Evolutionary conservation across 2,329 filamentous ascomycete species (phyloP).

Genomic region (Coniochaeta sp.): DNA sequence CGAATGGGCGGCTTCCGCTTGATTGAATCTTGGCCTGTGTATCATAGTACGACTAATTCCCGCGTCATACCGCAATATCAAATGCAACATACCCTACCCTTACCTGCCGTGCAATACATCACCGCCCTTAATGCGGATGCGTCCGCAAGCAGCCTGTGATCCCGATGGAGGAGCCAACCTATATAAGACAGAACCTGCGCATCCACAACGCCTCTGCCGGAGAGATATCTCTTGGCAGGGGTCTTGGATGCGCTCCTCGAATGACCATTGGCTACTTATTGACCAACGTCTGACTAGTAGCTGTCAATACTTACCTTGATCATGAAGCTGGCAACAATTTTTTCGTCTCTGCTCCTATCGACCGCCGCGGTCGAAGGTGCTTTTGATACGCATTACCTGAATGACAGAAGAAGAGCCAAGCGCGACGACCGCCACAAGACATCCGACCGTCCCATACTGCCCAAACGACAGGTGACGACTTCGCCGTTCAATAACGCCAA

Average conservation of each 20-base stretch:
- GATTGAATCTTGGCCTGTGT: neutral
- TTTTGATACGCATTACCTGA: neutral
- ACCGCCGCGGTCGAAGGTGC: neutral
- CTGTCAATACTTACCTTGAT: neutral
- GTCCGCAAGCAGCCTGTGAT: neutral
- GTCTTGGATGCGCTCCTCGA: neutral
- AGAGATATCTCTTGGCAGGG: neutral
- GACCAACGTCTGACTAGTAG: too few relatives aligned
- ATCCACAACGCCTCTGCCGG: neutral
- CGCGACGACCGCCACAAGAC: neutral
- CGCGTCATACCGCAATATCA: neutral
- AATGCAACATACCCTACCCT: neutral
- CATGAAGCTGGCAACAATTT: neutral
- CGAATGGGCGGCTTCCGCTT: neutral
- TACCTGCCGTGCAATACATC: neutral
- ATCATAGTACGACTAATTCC: neutral
- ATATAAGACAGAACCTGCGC: neutral
- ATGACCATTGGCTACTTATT: neutral
- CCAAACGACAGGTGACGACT: neutral
- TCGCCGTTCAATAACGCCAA: neutral
- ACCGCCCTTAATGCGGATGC: neutral
- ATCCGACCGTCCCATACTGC: neutral
- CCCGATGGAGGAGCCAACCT: neutral
- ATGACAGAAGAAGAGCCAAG: neutral
- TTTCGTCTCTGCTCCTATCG: neutral